These are phyloP conservation scores for Saraca asoca DNA, from an alignment of 331 rosid species.

Conservation along the genomic window DNA sequence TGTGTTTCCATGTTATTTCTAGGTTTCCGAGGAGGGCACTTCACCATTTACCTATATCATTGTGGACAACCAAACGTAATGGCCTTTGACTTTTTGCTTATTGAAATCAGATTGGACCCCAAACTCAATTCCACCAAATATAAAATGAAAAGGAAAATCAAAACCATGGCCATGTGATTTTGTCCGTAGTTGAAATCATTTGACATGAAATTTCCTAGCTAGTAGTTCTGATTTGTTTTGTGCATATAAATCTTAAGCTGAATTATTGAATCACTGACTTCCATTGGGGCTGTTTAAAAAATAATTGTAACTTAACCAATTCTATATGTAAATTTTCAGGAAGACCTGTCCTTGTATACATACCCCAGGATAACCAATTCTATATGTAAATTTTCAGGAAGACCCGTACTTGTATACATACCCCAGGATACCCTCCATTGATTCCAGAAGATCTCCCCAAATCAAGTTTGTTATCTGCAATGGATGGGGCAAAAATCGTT, in stretches of 20 bases:
- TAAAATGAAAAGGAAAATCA: too few species aligned
- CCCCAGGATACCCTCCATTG: slow-evolving; percentile 93
- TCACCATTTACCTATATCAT: slow-evolving; percentile 86
- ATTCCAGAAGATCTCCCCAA: slow-evolving; percentile 67
- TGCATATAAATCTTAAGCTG: slow-evolving; percentile 5
- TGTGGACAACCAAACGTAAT: slow-evolving; percentile 56
- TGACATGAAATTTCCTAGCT: too few species aligned
- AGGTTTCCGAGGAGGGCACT: slow-evolving; percentile 81
- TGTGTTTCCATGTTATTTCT: slow-evolving; percentile 40
- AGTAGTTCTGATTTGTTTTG: background rate
- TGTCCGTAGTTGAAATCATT: too few species aligned
- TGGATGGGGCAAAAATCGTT: slow-evolving; percentile 78
- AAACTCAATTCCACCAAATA: background rate
- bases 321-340: slow-evolving; percentile 52
- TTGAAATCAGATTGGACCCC: background rate
- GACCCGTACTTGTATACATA: slow-evolving; percentile 90
- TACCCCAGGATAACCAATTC: too few species aligned
- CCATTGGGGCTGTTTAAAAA: slow-evolving; percentile 10
- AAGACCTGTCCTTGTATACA: too few species aligned
- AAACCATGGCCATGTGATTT: too few species aligned
- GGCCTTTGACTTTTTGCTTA: slow-evolving; percentile 18
- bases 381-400: slow-evolving; percentile 58
- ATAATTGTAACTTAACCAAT: slow-evolving; percentile 23
- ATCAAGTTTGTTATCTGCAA: slow-evolving; percentile 61
- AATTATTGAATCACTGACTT: slow-evolving; percentile 22